Evolutionary conservation across 1,284 basidiomycete species (phyloP).

Genomic region (Sporisorium sorghi): DNA sequence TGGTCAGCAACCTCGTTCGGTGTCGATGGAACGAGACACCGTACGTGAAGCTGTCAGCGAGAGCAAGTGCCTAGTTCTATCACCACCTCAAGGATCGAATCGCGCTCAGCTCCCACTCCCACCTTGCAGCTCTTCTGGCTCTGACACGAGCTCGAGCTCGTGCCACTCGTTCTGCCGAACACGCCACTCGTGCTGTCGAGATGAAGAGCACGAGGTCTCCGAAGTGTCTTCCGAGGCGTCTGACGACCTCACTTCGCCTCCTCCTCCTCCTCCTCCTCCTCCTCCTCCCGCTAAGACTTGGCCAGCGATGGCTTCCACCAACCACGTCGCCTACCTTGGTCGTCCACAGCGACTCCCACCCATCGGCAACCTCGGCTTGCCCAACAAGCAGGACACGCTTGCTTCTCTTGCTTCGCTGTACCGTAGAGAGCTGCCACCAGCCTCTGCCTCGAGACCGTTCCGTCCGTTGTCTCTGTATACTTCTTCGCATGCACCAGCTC

Average conservation of each 20-base stretch:
- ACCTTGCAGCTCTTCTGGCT: slow-evolving; percentile 1
- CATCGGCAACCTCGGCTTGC: slow-evolving; percentile 24
- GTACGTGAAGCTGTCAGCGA: background rate
- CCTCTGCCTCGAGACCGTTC: slow-evolving; percentile 14
- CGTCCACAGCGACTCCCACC: slow-evolving; percentile 27
- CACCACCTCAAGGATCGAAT: background rate
- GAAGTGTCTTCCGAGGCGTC: slow-evolving; percentile 26
- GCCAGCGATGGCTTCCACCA: background rate
- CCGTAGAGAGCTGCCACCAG: slow-evolving; percentile 11
- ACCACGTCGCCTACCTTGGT: background rate
- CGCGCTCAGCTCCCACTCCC: background rate
- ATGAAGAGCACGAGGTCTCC: slow-evolving; percentile 20
- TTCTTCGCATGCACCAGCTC: slow-evolving; percentile 23
- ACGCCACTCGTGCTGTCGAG: slow-evolving; percentile 34
- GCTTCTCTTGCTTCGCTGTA: slow-evolving; percentile 32
- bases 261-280: slow-evolving; percentile 4
- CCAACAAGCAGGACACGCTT: slow-evolving; percentile 20
- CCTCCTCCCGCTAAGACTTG: background rate
- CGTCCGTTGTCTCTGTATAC: slow-evolving; percentile 36
- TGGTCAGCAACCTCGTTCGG: background rate
- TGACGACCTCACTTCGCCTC: slow-evolving; percentile 25
- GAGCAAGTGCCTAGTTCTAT: background rate
- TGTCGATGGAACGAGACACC: too few relatives aligned
- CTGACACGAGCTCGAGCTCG: background rate
- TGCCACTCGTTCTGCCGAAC: slow-evolving; percentile 30